Percentiles rank a stretch among this genome's conserved stretches.
phyloP scores from a whole-genome alignment of 2,329 filamentous ascomycete genomes.

The Daldinia eschscholtzii region DNA sequence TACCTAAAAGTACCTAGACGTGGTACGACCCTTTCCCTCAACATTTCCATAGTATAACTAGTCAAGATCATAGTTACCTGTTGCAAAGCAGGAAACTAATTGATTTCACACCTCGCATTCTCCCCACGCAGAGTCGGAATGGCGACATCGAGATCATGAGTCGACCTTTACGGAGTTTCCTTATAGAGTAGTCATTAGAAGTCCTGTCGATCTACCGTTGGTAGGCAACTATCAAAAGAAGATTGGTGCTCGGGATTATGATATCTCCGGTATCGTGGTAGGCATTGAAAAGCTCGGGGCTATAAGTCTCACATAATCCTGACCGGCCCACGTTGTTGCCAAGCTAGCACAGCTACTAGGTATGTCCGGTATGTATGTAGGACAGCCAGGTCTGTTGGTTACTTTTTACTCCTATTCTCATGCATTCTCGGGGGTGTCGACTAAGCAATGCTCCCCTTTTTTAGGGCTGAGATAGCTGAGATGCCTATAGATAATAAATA shows the following conservation, averaged over 20 bases:
- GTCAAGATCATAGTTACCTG: too few relatives aligned
- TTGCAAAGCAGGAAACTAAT: neutral
- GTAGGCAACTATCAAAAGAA: neutral
- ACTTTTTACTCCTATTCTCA: neutral
- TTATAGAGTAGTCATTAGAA: neutral
- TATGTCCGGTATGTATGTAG: neutral
- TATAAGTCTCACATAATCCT: slow-evolving; percentile 34
- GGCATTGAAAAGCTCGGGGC: slow-evolving; percentile 11
- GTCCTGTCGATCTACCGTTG: slow-evolving; percentile 15
- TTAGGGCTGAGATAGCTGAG: slow-evolving; percentile 31
- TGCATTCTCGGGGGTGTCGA: slow-evolving; percentile 1
- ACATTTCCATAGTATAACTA: neutral
- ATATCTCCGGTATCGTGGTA: slow-evolving; percentile 20
- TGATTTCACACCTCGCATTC: neutral
- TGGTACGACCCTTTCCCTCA: neutral
- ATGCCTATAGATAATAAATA: neutral
- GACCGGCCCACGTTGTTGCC: slow-evolving; percentile 21
- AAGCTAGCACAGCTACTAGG: slow-evolving; percentile 1
- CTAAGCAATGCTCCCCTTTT: slow-evolving; percentile 22
- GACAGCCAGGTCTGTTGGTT: neutral
- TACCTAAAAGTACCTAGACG: neutral
- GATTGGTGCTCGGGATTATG: slow-evolving; percentile 12
- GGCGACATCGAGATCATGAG: neutral
- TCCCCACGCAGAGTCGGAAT: neutral
- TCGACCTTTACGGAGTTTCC: neutral